phyloP scores from a whole-genome alignment of 768 basidiomycete species.

The Cystofilobasidium macerans region DNA sequence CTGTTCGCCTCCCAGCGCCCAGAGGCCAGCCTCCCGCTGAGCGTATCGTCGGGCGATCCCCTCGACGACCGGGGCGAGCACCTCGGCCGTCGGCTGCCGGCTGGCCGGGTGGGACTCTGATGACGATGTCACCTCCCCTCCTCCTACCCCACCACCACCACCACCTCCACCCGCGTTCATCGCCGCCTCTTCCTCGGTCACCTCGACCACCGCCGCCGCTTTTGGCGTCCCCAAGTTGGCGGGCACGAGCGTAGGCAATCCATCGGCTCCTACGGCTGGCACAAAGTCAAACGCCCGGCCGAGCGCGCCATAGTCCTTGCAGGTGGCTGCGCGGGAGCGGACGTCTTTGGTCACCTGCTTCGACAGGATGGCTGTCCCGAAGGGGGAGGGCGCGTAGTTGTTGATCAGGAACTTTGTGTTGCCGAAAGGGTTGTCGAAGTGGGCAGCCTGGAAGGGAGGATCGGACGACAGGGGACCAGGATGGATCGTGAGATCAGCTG shows the following conservation, averaged over 20 bases:
- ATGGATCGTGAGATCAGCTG: background rate
- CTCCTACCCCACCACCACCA: background rate
- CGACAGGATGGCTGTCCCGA: constrained; percentile 38
- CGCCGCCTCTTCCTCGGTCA: constrained; percentile 50
- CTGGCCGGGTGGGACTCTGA: too few species aligned
- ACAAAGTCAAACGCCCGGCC: background rate
- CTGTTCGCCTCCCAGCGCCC: constrained; percentile 23
- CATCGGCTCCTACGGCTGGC: too few species aligned
- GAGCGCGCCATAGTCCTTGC: background rate
- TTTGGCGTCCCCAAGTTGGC: too few species aligned
- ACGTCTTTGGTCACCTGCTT: constrained; percentile 6
- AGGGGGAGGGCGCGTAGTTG: constrained; percentile 63
- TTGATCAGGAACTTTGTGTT: constrained; percentile 78
- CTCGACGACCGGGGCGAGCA: constrained; percentile 27
- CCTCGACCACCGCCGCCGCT: constrained; percentile 41
- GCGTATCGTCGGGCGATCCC: constrained; percentile 24
- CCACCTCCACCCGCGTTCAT: constrained; percentile 45
- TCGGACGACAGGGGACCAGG: background rate
- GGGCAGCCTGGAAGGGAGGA: constrained; percentile 48
- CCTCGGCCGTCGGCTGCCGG: constrained; percentile 33
- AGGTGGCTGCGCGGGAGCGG: background rate
- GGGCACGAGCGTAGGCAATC: too few species aligned
- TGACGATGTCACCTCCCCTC: too few species aligned
- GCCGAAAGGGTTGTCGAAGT: constrained; percentile 66
- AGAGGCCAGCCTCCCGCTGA: constrained; percentile 1